Base-by-base conservation (phyloP, 208 protist genomes). In the Acanthamoeba divionensis region DNA sequence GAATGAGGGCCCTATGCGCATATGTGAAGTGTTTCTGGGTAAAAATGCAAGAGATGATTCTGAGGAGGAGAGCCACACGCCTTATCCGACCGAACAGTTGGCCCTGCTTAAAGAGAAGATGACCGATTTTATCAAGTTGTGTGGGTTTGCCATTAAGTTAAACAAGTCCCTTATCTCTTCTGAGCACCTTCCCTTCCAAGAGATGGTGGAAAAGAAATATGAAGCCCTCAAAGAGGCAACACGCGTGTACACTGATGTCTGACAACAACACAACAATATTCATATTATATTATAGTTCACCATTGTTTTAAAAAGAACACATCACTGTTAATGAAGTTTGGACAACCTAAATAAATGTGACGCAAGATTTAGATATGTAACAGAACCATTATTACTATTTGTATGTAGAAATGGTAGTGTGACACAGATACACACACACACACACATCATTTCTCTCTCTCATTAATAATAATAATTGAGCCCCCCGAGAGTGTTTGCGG, bases 91-190 rank as follows among this genome's bases (percentile, higher is more conserved):
- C 21, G 48, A 80, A 8, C 18, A 36, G 55, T 33, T 86, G 21
- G 54, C 38, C 31, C 13, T 62, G 12, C 55, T 86, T 41, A 62
- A 66, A 31, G 77, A 86, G 54, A 31, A 21, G 55, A 86, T 86
- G 55, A 31, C 48, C 52, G 77, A 86, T 41, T 86, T 86, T 29
- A 57, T 86, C 54, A 86, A 86, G 55, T 36, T 86, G 47, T 86
- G 77, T 57, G 77, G 77, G 21, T 86, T 86, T 44, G 77, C 77
- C 21, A 86, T 86, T 44, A 66, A 62, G 48, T 57, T 86, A 4
- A 86, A 86, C 77, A 86, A 86, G 36, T 86, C 77, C 8, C 77
- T 86, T 57, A 86, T 86, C 55, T 86, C 77, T 8, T 62, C 77
- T 4, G 77, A 86, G 77, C 77, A 86, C 24, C 48, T 86, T 10